Conservation (phyloP, 2,329 filamentous ascomycete genomes). For the Gaeumannomyces tritici region DNA sequence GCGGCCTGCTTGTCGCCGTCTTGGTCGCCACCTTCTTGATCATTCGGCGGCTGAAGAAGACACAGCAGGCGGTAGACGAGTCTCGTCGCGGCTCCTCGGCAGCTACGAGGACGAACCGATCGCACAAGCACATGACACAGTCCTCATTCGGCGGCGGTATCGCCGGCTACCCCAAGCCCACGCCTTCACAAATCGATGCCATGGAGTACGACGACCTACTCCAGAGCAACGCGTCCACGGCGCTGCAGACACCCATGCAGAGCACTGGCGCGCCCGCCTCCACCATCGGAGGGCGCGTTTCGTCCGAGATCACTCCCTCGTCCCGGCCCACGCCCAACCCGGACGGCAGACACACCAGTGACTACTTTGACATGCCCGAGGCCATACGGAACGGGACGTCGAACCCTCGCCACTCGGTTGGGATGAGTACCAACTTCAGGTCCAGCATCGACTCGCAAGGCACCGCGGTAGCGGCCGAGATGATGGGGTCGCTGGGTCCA, state of each 20-base stretch:
- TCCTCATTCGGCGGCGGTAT: not conserved
- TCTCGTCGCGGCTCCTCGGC: slow-evolving; percentile 10
- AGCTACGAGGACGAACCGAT: slow-evolving; percentile 15
- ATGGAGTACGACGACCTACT: slow-evolving; percentile 28
- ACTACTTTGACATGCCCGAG: slow-evolving; percentile 20
- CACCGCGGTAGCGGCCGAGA: not conserved
- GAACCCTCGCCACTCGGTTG: slow-evolving; percentile 9
- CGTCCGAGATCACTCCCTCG: not conserved
- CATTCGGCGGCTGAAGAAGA: slow-evolving; percentile 37
- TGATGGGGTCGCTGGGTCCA: not conserved
- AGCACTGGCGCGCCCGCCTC: not conserved
- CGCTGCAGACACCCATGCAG: not conserved
- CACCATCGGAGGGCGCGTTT: not conserved
- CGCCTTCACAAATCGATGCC: slow-evolving; percentile 33
- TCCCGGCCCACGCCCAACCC: slow-evolving; percentile 10
- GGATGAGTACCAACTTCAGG: slow-evolving; percentile 8
- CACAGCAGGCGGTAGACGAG: slow-evolving; percentile 28
- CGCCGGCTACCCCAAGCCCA: slow-evolving; percentile 14
- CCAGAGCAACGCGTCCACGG: slow-evolving; percentile 11
- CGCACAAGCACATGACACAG: slow-evolving; percentile 20
- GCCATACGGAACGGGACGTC: not conserved
- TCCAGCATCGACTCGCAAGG: slow-evolving; percentile 28
- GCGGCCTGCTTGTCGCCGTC: slow-evolving; percentile 36
- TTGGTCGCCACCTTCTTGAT: slow-evolving; percentile 37
- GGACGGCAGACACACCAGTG: slow-evolving; percentile 9